Conservation (phyloP, 2,329 filamentous ascomycete genomes). For the Pseudocercospora ulei region DNA sequence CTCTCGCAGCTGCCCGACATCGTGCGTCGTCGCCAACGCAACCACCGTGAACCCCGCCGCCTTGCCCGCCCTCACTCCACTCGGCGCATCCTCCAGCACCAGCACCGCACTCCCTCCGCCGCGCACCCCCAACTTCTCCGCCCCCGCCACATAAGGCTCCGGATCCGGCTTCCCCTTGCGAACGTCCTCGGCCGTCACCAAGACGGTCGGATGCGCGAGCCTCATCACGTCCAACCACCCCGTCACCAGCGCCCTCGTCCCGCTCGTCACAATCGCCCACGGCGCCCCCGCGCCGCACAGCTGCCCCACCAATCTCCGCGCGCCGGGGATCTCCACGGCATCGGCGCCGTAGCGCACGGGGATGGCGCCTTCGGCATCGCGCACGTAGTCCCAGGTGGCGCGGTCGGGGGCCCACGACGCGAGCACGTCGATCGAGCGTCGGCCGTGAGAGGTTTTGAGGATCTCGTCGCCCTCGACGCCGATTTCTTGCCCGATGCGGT, state of each 20-base stretch:
- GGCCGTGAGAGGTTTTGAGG: conserved; percentile 80
- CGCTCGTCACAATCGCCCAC: conserved; percentile 68
- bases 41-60: conserved; percentile 76
- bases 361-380: conserved; percentile 64
- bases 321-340: conserved; percentile 74
- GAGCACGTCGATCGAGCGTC: conserved; percentile 78
- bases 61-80: conserved; percentile 73
- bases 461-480: conserved; percentile 71
- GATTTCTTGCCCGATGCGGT: conserved; percentile 67
- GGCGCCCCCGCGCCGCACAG: conserved; percentile 44
- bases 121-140: conserved; percentile 38
- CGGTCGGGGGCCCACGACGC: conserved; percentile 69
- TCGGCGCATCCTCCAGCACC: conserved; percentile 82
- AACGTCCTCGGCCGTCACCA: conserved; percentile 46
- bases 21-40: conserved; percentile 77
- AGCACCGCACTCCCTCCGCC: conserved; percentile 43
- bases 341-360: conserved; percentile 67
- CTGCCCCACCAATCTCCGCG: conserved; percentile 37
- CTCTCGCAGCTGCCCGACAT: conserved; percentile 56
- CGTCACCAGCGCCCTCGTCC: conserved; percentile 41
- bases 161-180: conserved; percentile 44
- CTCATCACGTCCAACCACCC: conserved; percentile 46
- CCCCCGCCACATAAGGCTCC: conserved; percentile 42
- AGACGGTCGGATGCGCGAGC: conserved; percentile 39
- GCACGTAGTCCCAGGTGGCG: conserved; percentile 87